phyloP scores from a whole-genome alignment of 2,329 filamentous ascomycete species.

The Coniochaeta pulveracea region DNA sequence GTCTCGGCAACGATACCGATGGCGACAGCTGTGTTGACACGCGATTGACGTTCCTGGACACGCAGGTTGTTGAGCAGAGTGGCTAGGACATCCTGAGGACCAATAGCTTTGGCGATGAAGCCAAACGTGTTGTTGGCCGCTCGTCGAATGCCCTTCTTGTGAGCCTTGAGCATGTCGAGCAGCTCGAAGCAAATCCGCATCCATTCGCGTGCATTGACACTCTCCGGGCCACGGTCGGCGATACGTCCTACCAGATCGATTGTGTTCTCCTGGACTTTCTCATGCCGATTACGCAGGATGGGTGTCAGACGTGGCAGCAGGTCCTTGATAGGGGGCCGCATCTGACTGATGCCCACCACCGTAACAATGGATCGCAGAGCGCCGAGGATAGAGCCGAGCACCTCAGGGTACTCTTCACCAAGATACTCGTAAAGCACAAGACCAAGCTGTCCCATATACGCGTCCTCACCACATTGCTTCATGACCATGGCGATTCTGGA shows the following conservation, averaged over 20 bases:
- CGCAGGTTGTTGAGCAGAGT: constrained; percentile 93
- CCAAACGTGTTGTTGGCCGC: constrained; percentile 99
- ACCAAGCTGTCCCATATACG: constrained; percentile 88
- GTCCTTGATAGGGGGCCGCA: constrained; percentile 97
- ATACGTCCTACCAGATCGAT: constrained; percentile 97
- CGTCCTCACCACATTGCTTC: constrained; percentile 96
- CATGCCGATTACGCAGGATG: constrained; percentile 96
- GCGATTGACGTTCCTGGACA: constrained; percentile 94
- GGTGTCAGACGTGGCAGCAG: constrained; percentile 88
- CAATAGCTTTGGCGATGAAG: constrained; percentile 98
- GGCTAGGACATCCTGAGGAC: constrained; percentile 91
- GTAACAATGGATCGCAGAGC: constrained; percentile 94
- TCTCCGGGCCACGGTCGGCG: constrained; percentile 90
- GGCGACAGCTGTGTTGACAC: constrained; percentile 95
- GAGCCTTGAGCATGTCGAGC: constrained; percentile 97
- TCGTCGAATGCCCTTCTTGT: constrained; percentile 97
- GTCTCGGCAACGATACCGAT: constrained; percentile 98
- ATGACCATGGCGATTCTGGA: constrained; percentile 97
- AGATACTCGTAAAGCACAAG: constrained; percentile 95
- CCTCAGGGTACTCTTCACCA: constrained; percentile 96
- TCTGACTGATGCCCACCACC: constrained; percentile 93
- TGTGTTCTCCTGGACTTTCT: constrained; percentile 98
- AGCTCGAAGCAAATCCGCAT: constrained; percentile 99
- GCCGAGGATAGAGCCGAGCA: constrained; percentile 90
- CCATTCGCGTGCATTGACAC: constrained; percentile 95